Conservation (phyloP, 2,329 filamentous ascomycete genomes). For the Xylariales sp. region DNA sequence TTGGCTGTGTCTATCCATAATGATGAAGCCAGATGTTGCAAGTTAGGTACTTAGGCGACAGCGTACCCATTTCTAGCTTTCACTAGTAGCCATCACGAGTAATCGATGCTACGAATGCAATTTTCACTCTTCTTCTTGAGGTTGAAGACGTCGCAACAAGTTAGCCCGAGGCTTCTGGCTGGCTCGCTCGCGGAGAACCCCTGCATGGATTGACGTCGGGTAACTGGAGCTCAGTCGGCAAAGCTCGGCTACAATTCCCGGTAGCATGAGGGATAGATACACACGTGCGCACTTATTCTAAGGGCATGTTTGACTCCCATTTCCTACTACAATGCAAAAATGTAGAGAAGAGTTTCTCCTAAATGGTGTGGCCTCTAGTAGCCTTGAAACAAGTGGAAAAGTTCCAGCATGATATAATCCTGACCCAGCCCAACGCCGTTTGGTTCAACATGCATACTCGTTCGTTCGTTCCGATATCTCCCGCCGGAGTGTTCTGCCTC, state of each 20-base stretch:
- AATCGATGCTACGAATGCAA: no score
- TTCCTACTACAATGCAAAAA: not conserved
- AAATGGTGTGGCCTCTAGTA: not conserved
- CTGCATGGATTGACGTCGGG: no score
- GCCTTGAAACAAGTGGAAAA: not conserved
- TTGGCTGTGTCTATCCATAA: no score
- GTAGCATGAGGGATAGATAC: not conserved
- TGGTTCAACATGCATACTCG: conserved; percentile 3
- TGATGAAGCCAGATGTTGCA: no score
- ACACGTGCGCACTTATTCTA: not conserved
- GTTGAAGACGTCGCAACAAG: no score
- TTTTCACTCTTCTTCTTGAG: no score
- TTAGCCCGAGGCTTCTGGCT: no score
- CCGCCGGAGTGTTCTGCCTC: not conserved
- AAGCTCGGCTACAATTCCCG: conserved; percentile 4
- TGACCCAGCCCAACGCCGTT: conserved; percentile 5
- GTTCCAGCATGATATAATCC: conserved; percentile 3
- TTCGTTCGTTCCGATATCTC: not conserved
- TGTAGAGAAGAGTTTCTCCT: not conserved
- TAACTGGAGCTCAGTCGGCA: no score
- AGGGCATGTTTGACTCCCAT: not conserved
- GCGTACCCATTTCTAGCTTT: no score
- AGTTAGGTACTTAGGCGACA: no score
- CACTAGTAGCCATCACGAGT: no score
- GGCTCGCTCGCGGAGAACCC: no score